These are phyloP conservation scores for Ambrosia hybrid DNA, from an alignment of 140 eudicot genomes.

Conservation along the genomic window DNA sequence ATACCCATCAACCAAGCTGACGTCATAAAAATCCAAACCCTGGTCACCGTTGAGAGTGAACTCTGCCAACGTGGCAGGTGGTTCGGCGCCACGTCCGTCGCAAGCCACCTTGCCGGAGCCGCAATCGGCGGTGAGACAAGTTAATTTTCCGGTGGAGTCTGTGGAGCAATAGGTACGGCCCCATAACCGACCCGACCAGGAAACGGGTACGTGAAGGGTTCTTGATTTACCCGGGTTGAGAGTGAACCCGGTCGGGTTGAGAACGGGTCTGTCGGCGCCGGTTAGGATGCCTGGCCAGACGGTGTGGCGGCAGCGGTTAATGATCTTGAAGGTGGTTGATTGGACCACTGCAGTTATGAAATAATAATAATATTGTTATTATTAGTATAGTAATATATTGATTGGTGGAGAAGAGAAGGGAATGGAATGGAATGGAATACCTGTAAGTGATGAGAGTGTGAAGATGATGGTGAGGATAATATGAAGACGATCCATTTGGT, in stretches of 20 bases:
- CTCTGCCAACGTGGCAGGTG: conserved; percentile 97
- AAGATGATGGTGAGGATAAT: too few relatives aligned
- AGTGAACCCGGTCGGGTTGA: conserved; percentile 67
- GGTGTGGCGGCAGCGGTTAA: conserved; percentile 79
- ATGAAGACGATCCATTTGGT: too few relatives aligned
- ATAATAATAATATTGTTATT: too few relatives aligned
- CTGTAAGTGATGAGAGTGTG: too few relatives aligned
- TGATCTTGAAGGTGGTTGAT: conserved; percentile 67
- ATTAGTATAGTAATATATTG: too few relatives aligned
- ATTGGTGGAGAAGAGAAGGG: neutral
- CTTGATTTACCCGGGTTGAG: conserved; percentile 61
- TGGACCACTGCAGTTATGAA: conserved; percentile 37
- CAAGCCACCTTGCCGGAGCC: conserved; percentile 74
- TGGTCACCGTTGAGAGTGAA: conserved; percentile 87
- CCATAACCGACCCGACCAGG: conserved; percentile 98
- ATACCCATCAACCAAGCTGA: conserved; percentile 92
- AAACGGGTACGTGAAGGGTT: conserved; percentile 58
- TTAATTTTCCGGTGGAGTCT: conserved; percentile 47
- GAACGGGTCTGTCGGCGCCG: conserved; percentile 62
- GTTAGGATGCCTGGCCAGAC: conserved; percentile 92
- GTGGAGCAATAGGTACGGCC: conserved; percentile 63
- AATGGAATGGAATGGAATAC: neutral
- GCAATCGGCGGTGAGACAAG: conserved; percentile 84
- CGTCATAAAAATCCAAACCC: conserved; percentile 86
- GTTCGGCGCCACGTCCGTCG: conserved; percentile 77